A percentile compares a stretch with the other conserved stretches of the same genome.
Conservation (phyloP, 1,284 basidiomycete species). For the Sanghuangporus weigelae region DNA sequence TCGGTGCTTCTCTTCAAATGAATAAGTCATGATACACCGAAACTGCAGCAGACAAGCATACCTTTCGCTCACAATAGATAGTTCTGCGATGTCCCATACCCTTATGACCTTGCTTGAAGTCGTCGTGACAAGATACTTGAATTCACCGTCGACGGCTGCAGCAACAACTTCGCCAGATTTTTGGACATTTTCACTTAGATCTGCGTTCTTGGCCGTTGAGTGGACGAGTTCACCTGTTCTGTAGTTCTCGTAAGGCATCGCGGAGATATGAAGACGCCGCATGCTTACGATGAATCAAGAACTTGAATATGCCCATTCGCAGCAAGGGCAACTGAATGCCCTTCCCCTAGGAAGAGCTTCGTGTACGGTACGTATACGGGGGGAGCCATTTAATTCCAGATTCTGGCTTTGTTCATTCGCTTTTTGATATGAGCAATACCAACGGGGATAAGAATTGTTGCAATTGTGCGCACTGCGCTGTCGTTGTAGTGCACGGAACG, state of each 20-base stretch:
- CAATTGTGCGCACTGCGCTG: too few relatives aligned
- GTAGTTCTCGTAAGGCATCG: conserved; percentile 8
- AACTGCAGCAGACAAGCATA: conserved; percentile 27
- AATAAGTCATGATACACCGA: conserved; percentile 13
- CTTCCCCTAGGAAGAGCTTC: conserved; percentile 8
- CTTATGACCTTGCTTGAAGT: conserved; percentile 79
- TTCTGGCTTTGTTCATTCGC: background rate
- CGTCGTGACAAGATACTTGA: conserved; percentile 52
- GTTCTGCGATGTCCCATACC: conserved; percentile 59
- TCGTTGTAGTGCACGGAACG: too few relatives aligned
- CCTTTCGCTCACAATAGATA: conserved; percentile 60
- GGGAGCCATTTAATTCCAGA: background rate
- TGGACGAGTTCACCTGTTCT: conserved; percentile 52
- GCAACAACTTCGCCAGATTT: conserved; percentile 59
- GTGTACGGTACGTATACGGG: conserved; percentile 10
- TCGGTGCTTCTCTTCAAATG: conserved; percentile 60
- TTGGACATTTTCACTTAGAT: conserved; percentile 31
- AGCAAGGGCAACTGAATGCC: conserved; percentile 6
- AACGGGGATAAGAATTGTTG: too few relatives aligned
- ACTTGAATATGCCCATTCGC: conserved; percentile 44
- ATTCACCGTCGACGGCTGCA: conserved; percentile 45
- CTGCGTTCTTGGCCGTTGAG: conserved; percentile 36
- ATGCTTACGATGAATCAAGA: conserved; percentile 43
- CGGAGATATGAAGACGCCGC: conserved; percentile 19
- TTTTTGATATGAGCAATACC: too few relatives aligned